Conservation (phyloP, 306 rosid genomes). For the Macrotyloma uniflorum region DNA sequence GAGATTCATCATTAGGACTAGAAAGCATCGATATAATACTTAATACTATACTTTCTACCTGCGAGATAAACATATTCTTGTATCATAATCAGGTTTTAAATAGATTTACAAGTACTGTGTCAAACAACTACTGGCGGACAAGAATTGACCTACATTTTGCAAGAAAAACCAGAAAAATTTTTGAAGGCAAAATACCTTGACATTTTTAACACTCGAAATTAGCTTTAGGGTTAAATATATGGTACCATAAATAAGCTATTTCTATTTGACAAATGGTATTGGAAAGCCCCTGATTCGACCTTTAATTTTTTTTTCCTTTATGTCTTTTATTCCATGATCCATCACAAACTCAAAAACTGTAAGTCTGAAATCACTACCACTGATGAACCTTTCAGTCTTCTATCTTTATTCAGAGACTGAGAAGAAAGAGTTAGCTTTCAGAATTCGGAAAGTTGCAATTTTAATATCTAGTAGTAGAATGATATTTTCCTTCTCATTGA, state of each 20-base stretch:
- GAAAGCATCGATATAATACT: conserved; percentile 98
- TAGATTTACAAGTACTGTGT: conserved; percentile 27
- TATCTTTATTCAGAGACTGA: not conserved
- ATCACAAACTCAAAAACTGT: not conserved
- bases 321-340: not conserved
- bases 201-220: conserved; percentile 20
- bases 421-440: not conserved
- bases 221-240: conserved; percentile 25
- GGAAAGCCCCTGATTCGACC: conserved; percentile 4
- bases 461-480: not conserved
- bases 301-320: not conserved
- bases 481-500: not conserved
- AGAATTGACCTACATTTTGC: conserved; percentile 22
- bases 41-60: conserved; percentile 98
- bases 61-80: conserved; percentile 34
- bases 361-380: not conserved
- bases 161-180: conserved; percentile 24
- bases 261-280: not conserved
- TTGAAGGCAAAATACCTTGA: conserved; percentile 18
- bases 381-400: not conserved
- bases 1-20: conserved; percentile 95
- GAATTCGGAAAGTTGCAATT: not conserved
- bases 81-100: not conserved
- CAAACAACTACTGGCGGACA: conserved; percentile 8
- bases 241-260: not conserved